These are phyloP conservation scores for Penicillium soppii DNA, from an alignment of 495 filamentous ascomycete genomes.

Conservation along the genomic window DNA sequence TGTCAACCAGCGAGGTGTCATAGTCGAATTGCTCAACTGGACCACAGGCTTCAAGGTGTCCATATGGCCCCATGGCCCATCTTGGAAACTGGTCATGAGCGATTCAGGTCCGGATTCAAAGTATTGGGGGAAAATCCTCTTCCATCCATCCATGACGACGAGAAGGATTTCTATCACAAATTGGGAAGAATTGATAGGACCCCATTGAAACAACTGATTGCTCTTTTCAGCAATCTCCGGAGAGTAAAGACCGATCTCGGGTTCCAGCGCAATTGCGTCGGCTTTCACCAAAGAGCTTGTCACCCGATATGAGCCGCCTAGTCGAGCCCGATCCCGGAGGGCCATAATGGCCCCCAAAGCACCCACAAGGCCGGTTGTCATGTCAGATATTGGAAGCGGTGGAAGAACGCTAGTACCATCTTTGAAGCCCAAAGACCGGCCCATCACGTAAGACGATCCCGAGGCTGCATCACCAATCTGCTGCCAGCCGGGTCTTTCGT, in stretches of 20 bases:
- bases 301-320: slow-evolving; percentile 30
- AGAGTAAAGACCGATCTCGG: slow-evolving; percentile 17
- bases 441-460: slow-evolving; percentile 18
- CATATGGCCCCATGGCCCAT: neutral
- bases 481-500: slow-evolving; percentile 44
- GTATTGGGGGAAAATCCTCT: slow-evolving; percentile 4
- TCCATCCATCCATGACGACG: slow-evolving; percentile 10
- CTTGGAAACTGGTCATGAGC: slow-evolving; percentile 1
- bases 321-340: slow-evolving; percentile 21
- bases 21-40: slow-evolving; percentile 1
- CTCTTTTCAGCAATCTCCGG: slow-evolving; percentile 14
- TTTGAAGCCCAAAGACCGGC: slow-evolving; percentile 53
- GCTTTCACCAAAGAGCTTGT: neutral
- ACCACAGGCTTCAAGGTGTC: slow-evolving; percentile 10
- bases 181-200: neutral
- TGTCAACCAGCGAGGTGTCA: slow-evolving; percentile 9
- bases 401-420: slow-evolving; percentile 64
- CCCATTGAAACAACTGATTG: slow-evolving; percentile 8
- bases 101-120: slow-evolving; percentile 4
- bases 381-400: slow-evolving; percentile 71
- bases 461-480: slow-evolving; percentile 47
- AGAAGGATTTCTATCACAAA: slow-evolving; percentile 8
- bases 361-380: slow-evolving; percentile 60
- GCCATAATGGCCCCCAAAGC: slow-evolving; percentile 53
- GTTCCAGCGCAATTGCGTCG: neutral